These are phyloP conservation scores for Aureobasidium sp. DNA, from an alignment of 2,329 filamentous ascomycete genomes.

Conservation along the genomic window DNA sequence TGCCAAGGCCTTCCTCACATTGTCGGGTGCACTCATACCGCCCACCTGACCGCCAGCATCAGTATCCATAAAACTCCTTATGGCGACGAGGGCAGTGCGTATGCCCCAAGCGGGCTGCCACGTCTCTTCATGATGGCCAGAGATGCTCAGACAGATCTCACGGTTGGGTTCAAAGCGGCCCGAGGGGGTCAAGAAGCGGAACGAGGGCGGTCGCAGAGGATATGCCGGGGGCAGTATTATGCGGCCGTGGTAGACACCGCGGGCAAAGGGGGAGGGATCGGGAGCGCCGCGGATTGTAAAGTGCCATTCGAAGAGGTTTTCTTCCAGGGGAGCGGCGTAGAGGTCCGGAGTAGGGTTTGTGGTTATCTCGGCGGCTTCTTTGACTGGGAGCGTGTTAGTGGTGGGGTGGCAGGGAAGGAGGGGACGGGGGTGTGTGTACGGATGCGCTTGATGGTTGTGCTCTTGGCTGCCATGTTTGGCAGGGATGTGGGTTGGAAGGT, in stretches of 20 bases:
- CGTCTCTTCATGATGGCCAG: conserved; percentile 91
- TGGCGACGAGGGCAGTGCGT: conserved; percentile 69
- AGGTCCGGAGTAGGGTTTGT: conserved; percentile 74
- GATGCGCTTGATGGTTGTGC: conserved; percentile 77
- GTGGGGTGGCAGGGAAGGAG: conserved; percentile 4
- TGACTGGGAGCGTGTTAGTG: conserved; percentile 46
- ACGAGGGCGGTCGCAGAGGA: conserved; percentile 84
- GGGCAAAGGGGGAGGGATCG: conserved; percentile 62
- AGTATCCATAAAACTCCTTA: conserved; percentile 88
- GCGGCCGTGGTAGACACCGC: conserved; percentile 88
- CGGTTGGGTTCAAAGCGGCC: conserved; percentile 94
- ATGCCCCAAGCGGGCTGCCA: conserved; percentile 99
- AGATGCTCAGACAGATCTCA: conserved; percentile 92
- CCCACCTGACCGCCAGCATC: conserved; percentile 82
- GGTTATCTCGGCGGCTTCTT: conserved; percentile 83
- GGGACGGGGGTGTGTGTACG: conserved; percentile 41
- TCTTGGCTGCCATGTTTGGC: conserved; percentile 49
- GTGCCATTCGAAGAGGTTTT: conserved; percentile 98
- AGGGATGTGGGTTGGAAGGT: neutral
- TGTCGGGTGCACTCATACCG: conserved; percentile 67
- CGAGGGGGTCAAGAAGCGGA: conserved; percentile 86
- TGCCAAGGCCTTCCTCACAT: conserved; percentile 61
- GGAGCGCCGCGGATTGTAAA: conserved; percentile 93
- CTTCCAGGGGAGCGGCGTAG: conserved; percentile 76
- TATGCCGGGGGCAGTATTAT: conserved; percentile 86